Conservation (phyloP, 495 filamentous ascomycete genomes). For the Pyrenula aspistea region DNA sequence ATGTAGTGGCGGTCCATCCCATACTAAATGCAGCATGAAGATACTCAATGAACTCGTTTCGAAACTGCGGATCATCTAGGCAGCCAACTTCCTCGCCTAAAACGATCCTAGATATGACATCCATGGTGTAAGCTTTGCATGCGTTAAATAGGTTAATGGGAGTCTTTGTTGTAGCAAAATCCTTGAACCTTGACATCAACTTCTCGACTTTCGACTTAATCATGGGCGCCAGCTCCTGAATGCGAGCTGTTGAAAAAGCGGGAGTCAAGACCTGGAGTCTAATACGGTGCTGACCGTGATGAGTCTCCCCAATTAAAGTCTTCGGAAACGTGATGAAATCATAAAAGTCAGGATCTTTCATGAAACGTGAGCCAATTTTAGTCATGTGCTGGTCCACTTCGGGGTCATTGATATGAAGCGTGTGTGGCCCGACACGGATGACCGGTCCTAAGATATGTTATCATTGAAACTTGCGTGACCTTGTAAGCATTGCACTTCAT, state of each 20-base stretch:
- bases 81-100: slow-evolving; percentile 8
- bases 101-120: slow-evolving; percentile 25
- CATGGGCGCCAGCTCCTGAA: slow-evolving; percentile 15
- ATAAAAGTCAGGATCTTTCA: background rate
- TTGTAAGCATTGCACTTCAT: background rate
- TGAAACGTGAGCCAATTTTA: background rate
- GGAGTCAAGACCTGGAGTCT: slow-evolving; percentile 23
- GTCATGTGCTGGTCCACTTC: background rate
- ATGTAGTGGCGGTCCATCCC: background rate
- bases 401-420: slow-evolving; percentile 7
- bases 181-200: slow-evolving; percentile 1
- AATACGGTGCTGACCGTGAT: slow-evolving; percentile 28
- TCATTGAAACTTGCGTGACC: background rate
- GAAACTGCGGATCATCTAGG: slow-evolving; percentile 2
- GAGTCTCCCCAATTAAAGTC: slow-evolving; percentile 20
- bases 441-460: slow-evolving; percentile 15
- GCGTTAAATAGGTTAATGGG: slow-evolving; percentile 22
- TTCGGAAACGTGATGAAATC: background rate
- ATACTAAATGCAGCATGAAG: background rate
- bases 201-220: slow-evolving; percentile 10
- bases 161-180: slow-evolving; percentile 4
- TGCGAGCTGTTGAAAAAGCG: slow-evolving; percentile 28
- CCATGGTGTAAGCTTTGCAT: slow-evolving; percentile 24
- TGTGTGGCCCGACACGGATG: slow-evolving; percentile 3
- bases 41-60: background rate